A percentile compares a stretch with the other conserved stretches of the same genome.
phyloP scores from a whole-genome alignment of 345 rosid species.

The Iberis pinnata region DNA sequence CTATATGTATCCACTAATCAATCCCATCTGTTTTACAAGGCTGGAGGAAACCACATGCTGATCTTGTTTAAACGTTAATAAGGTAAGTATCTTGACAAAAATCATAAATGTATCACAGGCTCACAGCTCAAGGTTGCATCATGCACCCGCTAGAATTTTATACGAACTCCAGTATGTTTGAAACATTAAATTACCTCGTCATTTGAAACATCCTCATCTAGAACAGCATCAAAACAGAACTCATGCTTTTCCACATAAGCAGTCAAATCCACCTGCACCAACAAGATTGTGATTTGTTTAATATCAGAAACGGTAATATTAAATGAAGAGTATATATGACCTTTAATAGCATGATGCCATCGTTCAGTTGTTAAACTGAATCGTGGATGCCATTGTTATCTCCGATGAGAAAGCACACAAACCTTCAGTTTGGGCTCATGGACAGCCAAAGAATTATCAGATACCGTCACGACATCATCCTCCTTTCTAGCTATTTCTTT shows the following conservation, averaged over 20 bases:
- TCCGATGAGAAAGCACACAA: conserved; percentile 23
- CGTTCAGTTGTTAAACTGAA: conserved; percentile 26
- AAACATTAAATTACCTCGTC: conserved; percentile 55
- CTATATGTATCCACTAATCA: conserved; percentile 2
- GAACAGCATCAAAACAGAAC: conserved; percentile 96
- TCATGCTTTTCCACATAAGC: conserved; percentile 98
- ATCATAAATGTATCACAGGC: conserved; percentile 10
- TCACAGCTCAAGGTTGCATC: conserved; percentile 9
- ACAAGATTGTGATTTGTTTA: conserved; percentile 18
- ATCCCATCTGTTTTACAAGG: not conserved
- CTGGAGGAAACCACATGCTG: conserved; percentile 5
- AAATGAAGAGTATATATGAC: conserved; percentile 15
- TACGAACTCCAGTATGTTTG: not conserved
- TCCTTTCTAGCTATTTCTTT: conserved; percentile 85
- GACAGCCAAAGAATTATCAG: conserved; percentile 65
- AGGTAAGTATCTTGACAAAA: too few species aligned
- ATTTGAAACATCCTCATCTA: conserved; percentile 70
- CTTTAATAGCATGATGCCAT: conserved; percentile 26
- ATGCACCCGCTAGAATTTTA: conserved; percentile 3
- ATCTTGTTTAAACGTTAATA: conserved; percentile 4
- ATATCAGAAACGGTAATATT: conserved; percentile 6
- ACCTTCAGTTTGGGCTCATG: conserved; percentile 98
- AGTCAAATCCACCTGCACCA: conserved; percentile 88
- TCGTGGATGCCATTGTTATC: conserved; percentile 25
- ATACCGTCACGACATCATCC: conserved; percentile 82